These are phyloP conservation scores for Rhodotorula babjevae DNA, from an alignment of 768 basidiomycete genomes.

Conservation along the genomic window DNA sequence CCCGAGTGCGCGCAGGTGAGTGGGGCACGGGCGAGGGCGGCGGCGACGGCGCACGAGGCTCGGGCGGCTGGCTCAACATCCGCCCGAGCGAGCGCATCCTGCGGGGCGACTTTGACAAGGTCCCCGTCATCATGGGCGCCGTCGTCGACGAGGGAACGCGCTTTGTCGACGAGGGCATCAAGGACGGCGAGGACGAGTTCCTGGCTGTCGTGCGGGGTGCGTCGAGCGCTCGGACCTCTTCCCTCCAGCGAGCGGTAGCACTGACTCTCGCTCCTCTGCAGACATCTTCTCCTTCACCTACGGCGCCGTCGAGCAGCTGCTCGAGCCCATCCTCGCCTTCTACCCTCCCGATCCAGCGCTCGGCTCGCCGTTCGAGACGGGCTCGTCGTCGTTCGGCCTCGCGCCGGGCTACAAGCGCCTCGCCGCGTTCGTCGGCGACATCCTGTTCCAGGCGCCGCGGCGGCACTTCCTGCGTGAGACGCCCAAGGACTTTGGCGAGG, in stretches of 20 bases:
- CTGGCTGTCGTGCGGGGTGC: slow-evolving; percentile 18
- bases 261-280: not conserved
- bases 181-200: slow-evolving; percentile 15
- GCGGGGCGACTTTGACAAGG: slow-evolving; percentile 24
- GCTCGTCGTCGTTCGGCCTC: slow-evolving; percentile 52
- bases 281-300: slow-evolving; percentile 34
- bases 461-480: slow-evolving; percentile 36
- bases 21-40: slow-evolving; percentile 15
- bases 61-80: slow-evolving; percentile 30
- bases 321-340: slow-evolving; percentile 40
- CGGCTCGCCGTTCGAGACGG: slow-evolving; percentile 54
- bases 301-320: slow-evolving; percentile 29
- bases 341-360: slow-evolving; percentile 52
- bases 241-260: not conserved
- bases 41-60: slow-evolving; percentile 17
- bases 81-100: slow-evolving; percentile 29
- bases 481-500: slow-evolving; percentile 38
- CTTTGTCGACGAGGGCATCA: slow-evolving; percentile 9
- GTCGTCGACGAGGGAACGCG: slow-evolving; percentile 37
- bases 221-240: too few species aligned
- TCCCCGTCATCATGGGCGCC: slow-evolving; percentile 32
- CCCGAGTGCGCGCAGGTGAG: slow-evolving; percentile 6
- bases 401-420: slow-evolving; percentile 50
- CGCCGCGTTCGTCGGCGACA: slow-evolving; percentile 48
- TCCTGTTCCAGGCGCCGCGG: slow-evolving; percentile 37